Evolutionary conservation across 805 yeast genomes (phyloP), one percentile per base, ranked within the genome.

Genomic region (Cyberlindnera galapagoensis): DNA sequence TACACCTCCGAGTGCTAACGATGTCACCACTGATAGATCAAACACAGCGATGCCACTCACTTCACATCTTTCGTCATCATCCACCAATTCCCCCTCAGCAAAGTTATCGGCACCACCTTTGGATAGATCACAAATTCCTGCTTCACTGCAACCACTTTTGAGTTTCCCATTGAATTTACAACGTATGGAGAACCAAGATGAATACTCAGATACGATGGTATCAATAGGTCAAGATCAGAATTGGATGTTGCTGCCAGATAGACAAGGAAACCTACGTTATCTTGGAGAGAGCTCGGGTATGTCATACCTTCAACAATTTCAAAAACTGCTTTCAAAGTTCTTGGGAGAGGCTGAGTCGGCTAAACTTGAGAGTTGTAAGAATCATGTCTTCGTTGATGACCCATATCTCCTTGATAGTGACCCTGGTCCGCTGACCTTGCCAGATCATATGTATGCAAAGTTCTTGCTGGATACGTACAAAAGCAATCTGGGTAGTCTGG

Each of bases 201-300:
- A 41, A 13, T 28, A 35, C 12, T 38, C 38, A 24, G 44, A 44
- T 18, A 31, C 35, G 8, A 27, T 34, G n/a, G 28, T 38, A 2
- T 24, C 45, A 1, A 13, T 30, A 4, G 42, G 40, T 3, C 30
- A 30, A 16, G 47, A 38, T 9, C 43, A 43, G 14, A 37, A 40
- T 18, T 43, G 59, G 17, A 47, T 64, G 25, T 39, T 62, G 15
- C 34, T 65, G 10, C 46, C 47, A 39, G 68, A 63, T 35, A 51
- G 47, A 7, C 52, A 54, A 6, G 67, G 68, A 0, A 56, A 54
- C 16, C 38, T 57, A 12, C 41, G 66, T 16, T 64, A 62, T 34
- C 39, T 65, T 30, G 70, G 71, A 7, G 71, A 66, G 34, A 56
- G 64, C 19, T 60, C 65, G 17, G 62, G 67, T 1, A 49, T 62